Conservation (phyloP, 2,329 filamentous ascomycete species). For the Alternaria arbusti region DNA sequence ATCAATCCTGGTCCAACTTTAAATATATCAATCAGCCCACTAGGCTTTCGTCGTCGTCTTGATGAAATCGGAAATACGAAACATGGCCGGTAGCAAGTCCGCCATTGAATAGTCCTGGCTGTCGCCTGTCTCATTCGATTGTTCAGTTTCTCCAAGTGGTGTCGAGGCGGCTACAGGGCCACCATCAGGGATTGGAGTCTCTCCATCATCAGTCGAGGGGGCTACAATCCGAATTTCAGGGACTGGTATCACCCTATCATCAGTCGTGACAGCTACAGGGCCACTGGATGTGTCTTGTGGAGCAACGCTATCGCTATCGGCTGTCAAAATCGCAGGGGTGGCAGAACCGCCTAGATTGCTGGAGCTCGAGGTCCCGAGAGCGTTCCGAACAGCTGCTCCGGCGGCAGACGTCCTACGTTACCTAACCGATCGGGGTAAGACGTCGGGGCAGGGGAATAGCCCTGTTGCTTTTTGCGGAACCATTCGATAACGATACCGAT, state of each 20-base stretch:
- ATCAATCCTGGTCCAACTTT: neutral
- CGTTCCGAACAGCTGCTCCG: conserved; percentile 51
- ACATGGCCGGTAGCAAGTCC: neutral
- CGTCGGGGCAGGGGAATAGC: conserved; percentile 79
- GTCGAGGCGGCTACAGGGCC: neutral
- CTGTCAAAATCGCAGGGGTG: neutral
- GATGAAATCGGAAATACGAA: neutral
- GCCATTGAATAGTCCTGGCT: neutral
- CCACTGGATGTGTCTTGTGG: neutral
- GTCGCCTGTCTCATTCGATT: neutral
- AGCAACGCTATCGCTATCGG: neutral
- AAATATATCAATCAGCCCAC: neutral
- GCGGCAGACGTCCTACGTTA: conserved; percentile 60
- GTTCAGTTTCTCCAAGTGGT: neutral
- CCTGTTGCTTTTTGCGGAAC: conserved; percentile 76
- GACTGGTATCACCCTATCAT: neutral
- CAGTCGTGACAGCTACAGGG: neutral
- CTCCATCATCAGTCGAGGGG: neutral
- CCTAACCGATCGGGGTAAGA: conserved; percentile 54
- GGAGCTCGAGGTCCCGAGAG: conserved; percentile 43
- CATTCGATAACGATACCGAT: conserved; percentile 78
- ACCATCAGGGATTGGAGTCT: neutral
- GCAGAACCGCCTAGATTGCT: conserved; percentile 28
- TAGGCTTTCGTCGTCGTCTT: neutral
- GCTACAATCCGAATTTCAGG: neutral